phyloP scores from a whole-genome alignment of 192 early-diverging fungal species.

The Backusella circina region DNA sequence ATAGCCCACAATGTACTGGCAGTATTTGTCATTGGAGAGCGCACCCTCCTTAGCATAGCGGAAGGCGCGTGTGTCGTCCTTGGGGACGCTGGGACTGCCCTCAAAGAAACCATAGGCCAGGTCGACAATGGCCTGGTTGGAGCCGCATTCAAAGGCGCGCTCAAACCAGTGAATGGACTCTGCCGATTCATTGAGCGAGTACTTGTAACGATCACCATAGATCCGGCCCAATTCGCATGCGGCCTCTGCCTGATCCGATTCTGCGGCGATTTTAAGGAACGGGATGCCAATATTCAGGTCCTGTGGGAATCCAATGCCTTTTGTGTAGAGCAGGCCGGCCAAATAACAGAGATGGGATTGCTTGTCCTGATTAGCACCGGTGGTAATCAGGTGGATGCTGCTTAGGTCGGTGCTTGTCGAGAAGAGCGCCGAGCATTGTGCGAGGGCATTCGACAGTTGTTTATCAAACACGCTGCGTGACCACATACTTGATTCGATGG shows the following conservation, averaged over 20 bases:
- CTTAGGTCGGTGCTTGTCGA: background rate
- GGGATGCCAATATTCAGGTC: slow-evolving; percentile 14
- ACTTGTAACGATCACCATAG: slow-evolving; percentile 30
- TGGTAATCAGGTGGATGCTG: background rate
- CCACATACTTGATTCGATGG: slow-evolving; percentile 22
- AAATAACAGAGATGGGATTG: slow-evolving; percentile 14
- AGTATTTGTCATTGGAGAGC: slow-evolving; percentile 20
- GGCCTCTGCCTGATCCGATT: slow-evolving; percentile 13
- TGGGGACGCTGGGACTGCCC: background rate
- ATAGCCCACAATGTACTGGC: slow-evolving; percentile 31
- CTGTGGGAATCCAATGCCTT: slow-evolving; percentile 20
- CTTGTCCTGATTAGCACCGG: background rate
- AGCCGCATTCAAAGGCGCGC: slow-evolving; percentile 18
- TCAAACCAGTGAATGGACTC: slow-evolving; percentile 25
- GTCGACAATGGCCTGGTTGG: slow-evolving; percentile 24
- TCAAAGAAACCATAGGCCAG: slow-evolving; percentile 31
- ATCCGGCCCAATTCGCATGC: slow-evolving; percentile 27
- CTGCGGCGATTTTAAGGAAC: slow-evolving; percentile 8
- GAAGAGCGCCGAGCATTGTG: background rate
- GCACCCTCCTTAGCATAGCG: slow-evolving; percentile 26
- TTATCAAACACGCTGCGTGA: slow-evolving; percentile 32
- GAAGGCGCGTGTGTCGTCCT: slow-evolving; percentile 24
- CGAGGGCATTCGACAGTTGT: slow-evolving; percentile 17
- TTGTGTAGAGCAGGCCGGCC: slow-evolving; percentile 18
- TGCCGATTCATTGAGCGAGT: slow-evolving; percentile 3